Percentiles rank a stretch among this genome's conserved stretches.
phyloP scores from a whole-genome alignment of 2,329 filamentous ascomycete genomes.

The Neophaeococcomyces mojaviensis region DNA sequence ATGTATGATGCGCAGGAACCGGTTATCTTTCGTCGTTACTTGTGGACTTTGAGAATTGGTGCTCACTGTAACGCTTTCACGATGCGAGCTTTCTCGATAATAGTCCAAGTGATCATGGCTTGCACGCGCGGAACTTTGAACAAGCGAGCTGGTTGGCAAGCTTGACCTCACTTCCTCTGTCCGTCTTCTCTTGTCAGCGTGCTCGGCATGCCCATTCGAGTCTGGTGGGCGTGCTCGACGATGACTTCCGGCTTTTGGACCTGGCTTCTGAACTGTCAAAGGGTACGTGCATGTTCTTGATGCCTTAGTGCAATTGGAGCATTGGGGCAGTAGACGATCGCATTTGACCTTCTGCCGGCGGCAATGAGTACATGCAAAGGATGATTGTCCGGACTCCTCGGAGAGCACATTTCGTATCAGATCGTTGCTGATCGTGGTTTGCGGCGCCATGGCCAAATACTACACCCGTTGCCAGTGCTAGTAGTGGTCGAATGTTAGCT shows the following conservation, averaged over 20 bases:
- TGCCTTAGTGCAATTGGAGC: constrained; percentile 2
- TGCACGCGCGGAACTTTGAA: constrained; percentile 11
- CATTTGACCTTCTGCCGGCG: constrained; percentile 3
- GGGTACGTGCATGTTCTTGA: constrained; percentile 13
- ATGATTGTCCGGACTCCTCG: constrained; percentile 1
- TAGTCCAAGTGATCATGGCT: constrained; percentile 1
- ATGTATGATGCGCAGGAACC: background rate
- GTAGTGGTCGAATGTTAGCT: no score
- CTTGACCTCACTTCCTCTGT: constrained; percentile 11
- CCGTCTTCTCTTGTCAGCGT: background rate
- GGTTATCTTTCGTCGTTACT: constrained; percentile 3
- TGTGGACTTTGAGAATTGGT: background rate
- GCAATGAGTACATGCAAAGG: background rate
- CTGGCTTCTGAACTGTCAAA: constrained; percentile 8
- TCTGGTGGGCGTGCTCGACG: constrained; percentile 6
- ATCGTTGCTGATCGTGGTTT: background rate
- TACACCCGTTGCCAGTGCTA: no score
- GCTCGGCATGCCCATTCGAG: background rate
- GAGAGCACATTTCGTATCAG: constrained; percentile 2
- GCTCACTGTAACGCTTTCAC: background rate
- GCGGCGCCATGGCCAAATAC: background rate
- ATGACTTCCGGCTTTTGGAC: constrained; percentile 20
- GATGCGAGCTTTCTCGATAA: background rate
- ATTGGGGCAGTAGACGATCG: background rate
- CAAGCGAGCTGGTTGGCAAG: constrained; percentile 19